These are phyloP conservation scores for Aureobasidium sp. DNA, from an alignment of 2,329 filamentous ascomycete genomes.

Conservation along the genomic window DNA sequence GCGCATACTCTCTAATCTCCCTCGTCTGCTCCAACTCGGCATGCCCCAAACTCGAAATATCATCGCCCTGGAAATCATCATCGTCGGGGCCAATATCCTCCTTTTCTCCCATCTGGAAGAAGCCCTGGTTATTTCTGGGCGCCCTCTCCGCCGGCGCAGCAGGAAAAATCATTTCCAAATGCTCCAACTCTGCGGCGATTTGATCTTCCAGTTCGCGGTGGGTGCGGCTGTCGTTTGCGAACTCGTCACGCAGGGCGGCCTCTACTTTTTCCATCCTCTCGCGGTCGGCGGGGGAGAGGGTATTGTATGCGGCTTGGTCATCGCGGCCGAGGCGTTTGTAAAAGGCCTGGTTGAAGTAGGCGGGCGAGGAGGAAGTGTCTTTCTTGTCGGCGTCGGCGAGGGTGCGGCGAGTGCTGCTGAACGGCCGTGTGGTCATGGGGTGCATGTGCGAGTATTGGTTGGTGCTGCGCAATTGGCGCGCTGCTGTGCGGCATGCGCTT, in stretches of 20 bases:
- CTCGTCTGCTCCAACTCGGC: conserved; percentile 80
- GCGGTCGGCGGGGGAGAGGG: conserved; percentile 17
- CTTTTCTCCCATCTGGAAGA: conserved; percentile 23
- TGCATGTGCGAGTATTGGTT: not conserved
- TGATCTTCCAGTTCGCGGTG: conserved; percentile 16
- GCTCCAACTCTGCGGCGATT: conserved; percentile 5
- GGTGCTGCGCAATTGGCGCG: conserved; percentile 3
- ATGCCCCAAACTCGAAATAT: conserved; percentile 77
- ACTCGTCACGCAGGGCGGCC: conserved; percentile 13
- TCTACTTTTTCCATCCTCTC: conserved; percentile 12
- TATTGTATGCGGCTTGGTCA: conserved; percentile 18
- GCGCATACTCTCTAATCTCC: conserved; percentile 80
- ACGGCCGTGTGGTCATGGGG: not conserved
- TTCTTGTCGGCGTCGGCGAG: conserved; percentile 4
- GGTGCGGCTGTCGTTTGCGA: conserved; percentile 14
- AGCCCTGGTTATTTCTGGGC: conserved; percentile 16
- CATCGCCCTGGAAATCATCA: conserved; percentile 68
- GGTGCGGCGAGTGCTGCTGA: conserved; percentile 4
- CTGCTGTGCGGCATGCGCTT: conserved; percentile 1
- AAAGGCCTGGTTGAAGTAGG: conserved; percentile 18
- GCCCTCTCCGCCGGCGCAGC: conserved; percentile 4
- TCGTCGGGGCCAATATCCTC: conserved; percentile 24
- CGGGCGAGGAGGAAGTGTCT: conserved; percentile 8
- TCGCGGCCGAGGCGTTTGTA: conserved; percentile 17
- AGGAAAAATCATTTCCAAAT: conserved; percentile 17